Base-by-base conservation (phyloP, 2,329 filamentous ascomycete genomes). In the Rhinocladiella similis region DNA sequence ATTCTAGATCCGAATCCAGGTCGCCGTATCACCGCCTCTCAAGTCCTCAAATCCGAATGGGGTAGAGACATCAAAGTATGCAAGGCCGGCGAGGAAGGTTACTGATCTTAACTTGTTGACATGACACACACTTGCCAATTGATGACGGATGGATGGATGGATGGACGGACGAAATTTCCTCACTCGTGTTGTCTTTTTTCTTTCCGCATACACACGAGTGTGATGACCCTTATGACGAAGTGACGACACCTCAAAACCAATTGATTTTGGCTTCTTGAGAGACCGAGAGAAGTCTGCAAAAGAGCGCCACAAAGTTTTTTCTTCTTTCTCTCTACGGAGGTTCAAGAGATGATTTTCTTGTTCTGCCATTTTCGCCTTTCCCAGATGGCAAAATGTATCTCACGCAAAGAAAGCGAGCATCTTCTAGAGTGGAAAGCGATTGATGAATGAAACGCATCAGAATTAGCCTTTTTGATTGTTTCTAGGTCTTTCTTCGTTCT, bases 11-110 rank as follows among this genome's bases (percentile, higher is more conserved):
- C 94, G 27, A 97, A 96, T 71, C 91, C 94, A 22, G 84, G 84
- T 55, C 88, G 94, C 63, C 90, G 94, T 66, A 93, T 99, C 71
- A 97, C 91, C 27, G 93, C 94, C 56, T 93, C 92, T 39, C 94
- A 99, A 76, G 91, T 97, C 55, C 85, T 99, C 68, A 96, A 96
- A 75, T 97, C 93, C 3, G 94, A 99, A 78, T 99, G 94, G 94
- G 91, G 94, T 65, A 90, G 94, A 66, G 93, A 97, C 74, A 97
- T 97, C 75, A 96, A 92, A 76, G 83, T 97, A 56, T 99, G 94
- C 79, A 94, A 92, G 75, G 93, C 94, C 59, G 94, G 93, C 65
- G 90, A 97, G 75, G 92, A 97, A 80, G 94, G 94, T 56, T 87
- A 95, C 67, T 97, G 10, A 33, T 33, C 29, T 33, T 53, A 38